Evolutionary conservation across 768 basidiomycete genomes (phyloP), one percentile per base, ranked within the genome.

Genomic region (Pulveroboletus frians): DNA sequence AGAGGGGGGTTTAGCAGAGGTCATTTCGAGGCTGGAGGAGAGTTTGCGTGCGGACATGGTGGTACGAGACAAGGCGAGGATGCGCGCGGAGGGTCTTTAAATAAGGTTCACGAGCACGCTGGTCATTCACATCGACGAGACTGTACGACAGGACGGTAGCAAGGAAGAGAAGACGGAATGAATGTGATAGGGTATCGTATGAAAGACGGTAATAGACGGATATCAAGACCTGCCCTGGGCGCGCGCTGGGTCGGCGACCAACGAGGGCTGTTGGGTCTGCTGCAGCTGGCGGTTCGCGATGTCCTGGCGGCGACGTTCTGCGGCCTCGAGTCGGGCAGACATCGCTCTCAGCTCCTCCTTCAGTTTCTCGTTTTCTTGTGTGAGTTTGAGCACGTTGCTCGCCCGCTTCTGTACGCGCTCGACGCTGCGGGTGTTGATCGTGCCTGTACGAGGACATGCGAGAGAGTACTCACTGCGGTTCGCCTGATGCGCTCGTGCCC

Each of bases 361-460:
- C 52, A 91, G 71, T 66, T 82, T 85, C 65, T 86, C 84, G 65
- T 89, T 85, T 73, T 91, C 88, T 70, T 85, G 75, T 18, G 84
- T 75, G 31, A 91, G 73, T 61, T 84, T 87, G 61, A 86, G 65
- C 50, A 90, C 84, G 66, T 85, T 88, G 58, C 83, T 85, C 36
- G 80, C 82, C 53, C 88, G 81, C 69, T 88, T 89, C 63, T 85
- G 72, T 55, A 77, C 64, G 49, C 65, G 67, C 54, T 72, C 67
- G 29, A 21, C 54, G 39, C 67, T 68, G 55, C 40, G 46, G 49
- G 43, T 34, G 41, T 57, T 59, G 58, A 65, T 64, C 52, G 68
- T 59, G 54, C 58, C 64, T 55, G 47, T 49, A 46, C 37, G 23
- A 46, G 44, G 51, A 58, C 56, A 58, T 50, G 47, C 56, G 43